A percentile compares a stretch with the other conserved stretches of the same genome.
These are phyloP conservation scores for Fusarium fujikuroi DNA, from an alignment of 2,329 filamentous ascomycete species.

Conservation along the genomic window DNA sequence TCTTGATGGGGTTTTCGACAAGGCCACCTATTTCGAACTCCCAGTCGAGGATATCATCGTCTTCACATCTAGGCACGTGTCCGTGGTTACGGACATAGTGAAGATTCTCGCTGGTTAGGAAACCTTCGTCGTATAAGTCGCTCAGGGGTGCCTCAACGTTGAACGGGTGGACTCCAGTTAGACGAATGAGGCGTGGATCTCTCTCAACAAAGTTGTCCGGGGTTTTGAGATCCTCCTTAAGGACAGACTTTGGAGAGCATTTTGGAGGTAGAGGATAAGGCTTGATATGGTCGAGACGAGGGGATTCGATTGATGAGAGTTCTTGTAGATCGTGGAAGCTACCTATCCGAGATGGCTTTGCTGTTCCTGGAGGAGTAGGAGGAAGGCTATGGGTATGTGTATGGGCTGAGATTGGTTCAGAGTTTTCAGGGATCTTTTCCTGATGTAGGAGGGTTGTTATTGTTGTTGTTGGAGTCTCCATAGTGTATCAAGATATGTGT, in stretches of 20 bases:
- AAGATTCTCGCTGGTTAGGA: constrained; percentile 85
- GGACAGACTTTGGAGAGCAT: constrained; percentile 68
- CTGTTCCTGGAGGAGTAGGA: constrained; percentile 54
- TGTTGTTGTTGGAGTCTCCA: constrained; percentile 37
- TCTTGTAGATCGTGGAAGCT: constrained; percentile 45
- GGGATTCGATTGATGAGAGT: constrained; percentile 27
- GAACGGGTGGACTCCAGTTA: constrained; percentile 91
- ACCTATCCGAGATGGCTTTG: constrained; percentile 50
- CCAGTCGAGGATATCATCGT: constrained; percentile 81
- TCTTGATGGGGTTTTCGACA: constrained; percentile 78
- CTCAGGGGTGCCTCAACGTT: constrained; percentile 88
- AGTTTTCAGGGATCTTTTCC: constrained; percentile 17
- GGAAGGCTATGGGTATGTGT: constrained; percentile 46
- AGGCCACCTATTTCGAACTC: constrained; percentile 85
- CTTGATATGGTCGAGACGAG: constrained; percentile 23
- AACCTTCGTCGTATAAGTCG: constrained; percentile 80
- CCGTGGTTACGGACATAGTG: constrained; percentile 96
- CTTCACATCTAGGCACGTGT: constrained; percentile 78
- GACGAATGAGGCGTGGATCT: constrained; percentile 82
- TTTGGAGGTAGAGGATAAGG: constrained; percentile 75
- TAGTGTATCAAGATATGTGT: constrained; percentile 6
- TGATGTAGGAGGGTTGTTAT: constrained; percentile 23
- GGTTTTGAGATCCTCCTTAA: constrained; percentile 82
- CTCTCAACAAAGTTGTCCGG: constrained; percentile 84
- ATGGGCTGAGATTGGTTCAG: constrained; percentile 15